A percentile compares a stretch with the other conserved stretches of the same genome.
These are phyloP conservation scores for Nicotiana paniculata DNA, from an alignment of 257 asterid species.

Conservation along the genomic window DNA sequence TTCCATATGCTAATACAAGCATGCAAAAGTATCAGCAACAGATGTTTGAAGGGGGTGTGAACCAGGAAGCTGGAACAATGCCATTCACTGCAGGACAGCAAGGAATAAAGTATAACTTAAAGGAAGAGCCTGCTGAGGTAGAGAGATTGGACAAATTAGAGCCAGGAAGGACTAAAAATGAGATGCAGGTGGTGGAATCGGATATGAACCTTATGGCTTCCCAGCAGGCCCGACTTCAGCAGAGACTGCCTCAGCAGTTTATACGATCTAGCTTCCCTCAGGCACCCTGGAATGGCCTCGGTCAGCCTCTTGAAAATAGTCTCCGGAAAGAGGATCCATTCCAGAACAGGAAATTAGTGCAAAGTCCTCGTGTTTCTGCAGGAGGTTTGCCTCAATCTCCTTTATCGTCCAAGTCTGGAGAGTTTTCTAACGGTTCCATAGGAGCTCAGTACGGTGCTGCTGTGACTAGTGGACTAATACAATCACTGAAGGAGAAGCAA, in stretches of 20 bases:
- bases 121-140: slow-evolving; percentile 83
- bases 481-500: slow-evolving; percentile 74
- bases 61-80: slow-evolving; percentile 57
- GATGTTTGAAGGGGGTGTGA: slow-evolving; percentile 58
- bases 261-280: slow-evolving; percentile 63
- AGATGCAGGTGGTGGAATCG: slow-evolving; percentile 44
- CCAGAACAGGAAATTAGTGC: slow-evolving; percentile 77
- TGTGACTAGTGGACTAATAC: slow-evolving; percentile 57
- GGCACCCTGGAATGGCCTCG: slow-evolving; percentile 62
- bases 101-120: slow-evolving; percentile 68
- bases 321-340: slow-evolving; percentile 62
- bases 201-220: slow-evolving; percentile 51
- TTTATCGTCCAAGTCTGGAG: slow-evolving; percentile 91
- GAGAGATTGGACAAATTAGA: slow-evolving; percentile 66
- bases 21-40: slow-evolving; percentile 70
- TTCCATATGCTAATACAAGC: slow-evolving; percentile 48
- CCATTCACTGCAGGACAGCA: slow-evolving; percentile 65
- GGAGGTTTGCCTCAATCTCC: slow-evolving; percentile 98
- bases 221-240: slow-evolving; percentile 62
- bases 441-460: slow-evolving; percentile 82
- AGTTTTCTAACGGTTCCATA: slow-evolving; percentile 85
- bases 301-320: slow-evolving; percentile 64
- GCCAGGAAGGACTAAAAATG: slow-evolving; percentile 34
- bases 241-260: slow-evolving; percentile 65
- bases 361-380: slow-evolving; percentile 86